phyloP scores from a whole-genome alignment of 495 filamentous ascomycete genomes.

The Recurvomyces mirabilis region DNA sequence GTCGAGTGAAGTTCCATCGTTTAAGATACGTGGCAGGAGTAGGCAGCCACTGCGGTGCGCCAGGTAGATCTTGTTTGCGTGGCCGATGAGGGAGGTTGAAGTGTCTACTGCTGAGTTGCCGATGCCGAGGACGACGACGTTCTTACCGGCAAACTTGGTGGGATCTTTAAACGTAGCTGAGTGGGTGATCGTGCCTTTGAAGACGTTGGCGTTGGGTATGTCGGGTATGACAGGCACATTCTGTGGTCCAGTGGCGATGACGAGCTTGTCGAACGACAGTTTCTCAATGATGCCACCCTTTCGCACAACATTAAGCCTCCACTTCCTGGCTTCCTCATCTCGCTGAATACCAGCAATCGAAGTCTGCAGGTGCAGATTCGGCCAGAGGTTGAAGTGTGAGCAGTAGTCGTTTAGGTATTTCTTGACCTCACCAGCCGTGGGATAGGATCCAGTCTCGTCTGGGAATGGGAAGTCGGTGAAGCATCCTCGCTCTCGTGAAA shows the following conservation, averaged over 20 bases:
- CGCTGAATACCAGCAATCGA: neutral
- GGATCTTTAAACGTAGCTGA: constrained; percentile 4
- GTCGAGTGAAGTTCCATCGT: neutral
- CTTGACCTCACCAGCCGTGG: constrained; percentile 1
- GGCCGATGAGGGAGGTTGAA: neutral
- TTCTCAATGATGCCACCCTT: neutral
- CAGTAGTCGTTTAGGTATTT: constrained; percentile 1
- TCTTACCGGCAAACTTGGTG: constrained; percentile 5
- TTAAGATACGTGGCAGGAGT: neutral
- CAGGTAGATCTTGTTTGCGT: constrained; percentile 4
- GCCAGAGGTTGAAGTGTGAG: neutral
- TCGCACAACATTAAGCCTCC: neutral
- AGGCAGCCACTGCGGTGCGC: neutral
- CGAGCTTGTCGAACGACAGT: constrained; percentile 6
- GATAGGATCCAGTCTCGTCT: neutral
- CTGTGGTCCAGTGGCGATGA: constrained; percentile 3
- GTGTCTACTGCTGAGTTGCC: constrained; percentile 4
- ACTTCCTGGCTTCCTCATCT: neutral
- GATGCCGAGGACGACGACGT: constrained; percentile 4
- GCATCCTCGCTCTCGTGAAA: constrained; percentile 1
- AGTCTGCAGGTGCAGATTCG: neutral
- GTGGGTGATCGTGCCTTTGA: constrained; percentile 1
- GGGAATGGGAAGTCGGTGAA: constrained; percentile 5
- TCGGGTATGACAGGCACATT: neutral
- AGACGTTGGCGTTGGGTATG: neutral